Conservation (phyloP, 2,329 filamentous ascomycete genomes). For the Didymella arachidicola region DNA sequence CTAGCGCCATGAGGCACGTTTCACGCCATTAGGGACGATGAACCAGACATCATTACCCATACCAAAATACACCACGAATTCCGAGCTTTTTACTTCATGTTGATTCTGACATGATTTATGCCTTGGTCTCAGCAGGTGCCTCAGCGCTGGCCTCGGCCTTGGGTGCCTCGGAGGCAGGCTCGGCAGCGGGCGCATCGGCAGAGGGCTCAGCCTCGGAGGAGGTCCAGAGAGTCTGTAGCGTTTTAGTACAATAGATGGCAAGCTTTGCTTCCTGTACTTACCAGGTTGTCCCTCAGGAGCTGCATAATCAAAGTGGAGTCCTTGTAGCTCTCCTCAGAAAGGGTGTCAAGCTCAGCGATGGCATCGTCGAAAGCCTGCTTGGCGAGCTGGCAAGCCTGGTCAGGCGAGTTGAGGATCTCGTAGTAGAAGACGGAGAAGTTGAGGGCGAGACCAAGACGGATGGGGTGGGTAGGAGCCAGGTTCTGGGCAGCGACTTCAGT, state of each 20-base stretch:
- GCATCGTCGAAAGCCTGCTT: conserved; percentile 97
- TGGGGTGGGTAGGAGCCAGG: conserved; percentile 89
- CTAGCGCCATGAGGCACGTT: conserved; percentile 44
- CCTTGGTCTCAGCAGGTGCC: conserved; percentile 70
- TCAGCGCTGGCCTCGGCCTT: conserved; percentile 49
- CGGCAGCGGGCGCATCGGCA: conserved; percentile 61
- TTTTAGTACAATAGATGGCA: not conserved
- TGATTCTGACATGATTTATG: conserved; percentile 39
- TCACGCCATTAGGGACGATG: conserved; percentile 42
- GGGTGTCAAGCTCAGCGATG: conserved; percentile 94
- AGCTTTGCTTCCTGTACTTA: conserved; percentile 50
- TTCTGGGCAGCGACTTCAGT: conserved; percentile 90
- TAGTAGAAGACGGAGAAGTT: conserved; percentile 99
- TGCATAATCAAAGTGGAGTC: conserved; percentile 99
- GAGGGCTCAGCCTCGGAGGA: conserved; percentile 94
- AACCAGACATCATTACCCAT: conserved; percentile 41
- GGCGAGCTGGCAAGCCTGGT: conserved; percentile 96
- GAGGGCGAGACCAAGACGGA: conserved; percentile 87
- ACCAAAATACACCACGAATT: conserved; percentile 47
- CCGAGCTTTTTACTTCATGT: conserved; percentile 45
- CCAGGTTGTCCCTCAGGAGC: conserved; percentile 94
- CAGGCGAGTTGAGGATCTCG: conserved; percentile 97
- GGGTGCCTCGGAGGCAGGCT: conserved; percentile 62
- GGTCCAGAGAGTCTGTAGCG: conserved; percentile 89
- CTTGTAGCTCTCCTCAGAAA: conserved; percentile 99